phyloP scores from a whole-genome alignment of 139 green algal species.

The Chlorella ohadii region DNA sequence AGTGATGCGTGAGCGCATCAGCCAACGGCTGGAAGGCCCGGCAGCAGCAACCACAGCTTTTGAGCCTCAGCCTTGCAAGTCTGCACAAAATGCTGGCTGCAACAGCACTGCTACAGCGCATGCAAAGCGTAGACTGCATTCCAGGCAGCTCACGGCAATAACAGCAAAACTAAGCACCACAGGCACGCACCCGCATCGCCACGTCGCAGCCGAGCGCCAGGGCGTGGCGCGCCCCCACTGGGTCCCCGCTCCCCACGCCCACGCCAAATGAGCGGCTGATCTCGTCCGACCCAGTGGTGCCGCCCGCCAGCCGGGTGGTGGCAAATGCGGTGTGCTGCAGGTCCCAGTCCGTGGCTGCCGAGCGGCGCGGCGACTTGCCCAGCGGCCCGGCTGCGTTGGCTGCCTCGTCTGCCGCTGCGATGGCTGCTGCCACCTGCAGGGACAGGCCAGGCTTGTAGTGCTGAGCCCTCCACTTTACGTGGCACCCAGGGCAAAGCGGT shows the following conservation, averaged over 20 bases:
- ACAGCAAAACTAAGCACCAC: background rate
- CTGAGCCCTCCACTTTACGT: no score
- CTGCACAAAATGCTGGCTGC: no score
- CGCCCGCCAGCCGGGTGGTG: conserved; percentile 18
- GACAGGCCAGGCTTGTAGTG: no score
- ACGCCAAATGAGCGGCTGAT: conserved; percentile 34
- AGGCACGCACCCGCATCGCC: conserved; percentile 44
- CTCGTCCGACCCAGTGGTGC: conserved; percentile 2
- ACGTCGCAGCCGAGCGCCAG: conserved; percentile 68
- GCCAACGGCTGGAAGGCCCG: no score
- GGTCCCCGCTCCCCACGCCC: conserved; percentile 65
- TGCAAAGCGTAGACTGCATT: no score
- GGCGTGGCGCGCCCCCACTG: conserved; percentile 74
- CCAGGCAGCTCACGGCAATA: background rate
- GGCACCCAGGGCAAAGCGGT: no score
- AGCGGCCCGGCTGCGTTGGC: background rate
- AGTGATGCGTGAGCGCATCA: no score
- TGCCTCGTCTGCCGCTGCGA: conserved; percentile 34
- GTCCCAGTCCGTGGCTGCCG: conserved; percentile 35
- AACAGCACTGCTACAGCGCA: no score
- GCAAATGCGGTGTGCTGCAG: conserved; percentile 52
- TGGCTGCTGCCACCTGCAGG: background rate
- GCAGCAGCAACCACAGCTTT: no score
- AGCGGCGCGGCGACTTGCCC: background rate
- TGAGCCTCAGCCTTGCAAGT: no score